Conservation (phyloP, 78 protist genomes). For the Tieghemostelium lacteum region DNA sequence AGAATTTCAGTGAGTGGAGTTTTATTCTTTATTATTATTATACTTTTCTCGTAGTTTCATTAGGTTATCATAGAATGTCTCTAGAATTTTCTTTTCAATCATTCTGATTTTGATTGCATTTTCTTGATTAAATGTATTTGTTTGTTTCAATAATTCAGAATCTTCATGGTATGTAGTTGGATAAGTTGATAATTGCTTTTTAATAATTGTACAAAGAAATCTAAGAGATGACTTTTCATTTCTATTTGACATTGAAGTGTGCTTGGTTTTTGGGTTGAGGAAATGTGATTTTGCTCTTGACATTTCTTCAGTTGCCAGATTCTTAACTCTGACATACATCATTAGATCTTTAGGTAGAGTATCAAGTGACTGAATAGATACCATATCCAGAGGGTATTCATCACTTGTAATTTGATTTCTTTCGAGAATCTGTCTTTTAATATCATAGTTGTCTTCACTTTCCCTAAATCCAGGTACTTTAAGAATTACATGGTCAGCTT, state of each 20-base stretch:
- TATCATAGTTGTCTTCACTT: background rate
- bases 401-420: constrained; percentile 3
- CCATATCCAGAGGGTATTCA: background rate
- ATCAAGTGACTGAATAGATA: background rate
- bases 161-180: constrained; percentile 14
- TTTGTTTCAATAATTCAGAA: background rate
- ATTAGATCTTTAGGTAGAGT: constrained; percentile 12
- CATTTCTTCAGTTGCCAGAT: constrained; percentile 11
- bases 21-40: too few species aligned
- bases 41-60: too few species aligned
- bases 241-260: background rate
- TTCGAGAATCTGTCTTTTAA: background rate
- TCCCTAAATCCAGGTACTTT: background rate
- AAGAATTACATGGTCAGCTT: background rate
- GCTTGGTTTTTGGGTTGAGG: background rate
- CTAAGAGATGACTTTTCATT: constrained; percentile 44
- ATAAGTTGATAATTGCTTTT: constrained; percentile 23
- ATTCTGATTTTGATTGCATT: constrained; percentile 31
- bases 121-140: background rate
- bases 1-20: too few species aligned
- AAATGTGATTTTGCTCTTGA: constrained; percentile 2
- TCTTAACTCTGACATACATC: constrained; percentile 28
- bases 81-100: constrained; percentile 11
- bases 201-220: constrained; percentile 1
- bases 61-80: too few species aligned